Evolutionary conservation across 2,329 filamentous ascomycete genomes (phyloP), one percentile per base, ranked within the genome.

Genomic region (Chaetomium olivaceum): DNA sequence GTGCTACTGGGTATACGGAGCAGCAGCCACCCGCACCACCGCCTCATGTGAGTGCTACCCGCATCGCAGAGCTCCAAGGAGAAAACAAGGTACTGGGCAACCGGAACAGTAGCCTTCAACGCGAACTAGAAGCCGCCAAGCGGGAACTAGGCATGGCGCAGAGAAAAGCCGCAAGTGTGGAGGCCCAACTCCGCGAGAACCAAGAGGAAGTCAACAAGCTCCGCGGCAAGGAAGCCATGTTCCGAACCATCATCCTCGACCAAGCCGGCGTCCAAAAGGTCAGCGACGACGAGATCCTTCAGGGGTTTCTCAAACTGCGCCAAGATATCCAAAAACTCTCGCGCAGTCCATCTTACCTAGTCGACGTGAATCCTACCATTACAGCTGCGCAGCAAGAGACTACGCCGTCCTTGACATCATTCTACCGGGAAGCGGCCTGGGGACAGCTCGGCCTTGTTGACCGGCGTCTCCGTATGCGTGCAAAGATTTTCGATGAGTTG

Each of bases 251-350:
- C n/a, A 56, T 56, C 29, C 54, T 56, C 5, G 54, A 56, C 29
- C 54, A 56, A 29, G 54, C 54, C 27, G 21, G 54, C 19, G 31
- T 56, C n/a, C 54, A 56, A n/a, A 29, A 56, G 14, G 16, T 56
- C 16, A 56, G 29, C 29, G 54, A 56, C 29, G 31, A 56, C 29
- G 54, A 56, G 19, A 36, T 56, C 29, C 16, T 56, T n/a, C 54
- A 56, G n/a, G 54, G 54, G 54, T 56, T 56, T 29, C 27, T 56
- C 8, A 56, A 56, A 3, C 5, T 56, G 29, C 54, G 54, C 14
- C 54, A 56, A n/a, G 31, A 56, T 23, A n/a, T 56, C 54, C 54
- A 56, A 16, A 56, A 56, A n/a, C 31, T 56, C n/a, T 56, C 54
- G 29, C 54, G 29, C 29, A 56, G 54, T 16, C 1, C 54, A 19